Percentiles rank a stretch among this genome's conserved stretches.
phyloP scores from a whole-genome alignment of 257 asterid genomes.

The Petrea volubilis region DNA sequence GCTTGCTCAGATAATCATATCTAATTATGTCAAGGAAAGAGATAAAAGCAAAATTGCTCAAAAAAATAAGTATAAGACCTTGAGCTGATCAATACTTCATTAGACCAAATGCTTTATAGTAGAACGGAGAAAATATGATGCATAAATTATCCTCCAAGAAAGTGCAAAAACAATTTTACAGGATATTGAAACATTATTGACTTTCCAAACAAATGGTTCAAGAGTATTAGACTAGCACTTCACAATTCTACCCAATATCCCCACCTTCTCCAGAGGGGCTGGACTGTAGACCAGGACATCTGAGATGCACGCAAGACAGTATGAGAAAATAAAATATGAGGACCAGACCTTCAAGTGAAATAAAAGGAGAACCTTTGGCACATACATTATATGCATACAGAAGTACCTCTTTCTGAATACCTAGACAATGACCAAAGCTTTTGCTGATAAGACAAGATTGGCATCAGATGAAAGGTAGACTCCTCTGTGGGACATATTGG shows the following conservation, averaged over 20 bases:
- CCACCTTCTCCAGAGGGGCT: background rate
- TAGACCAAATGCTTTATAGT: constrained; percentile 2
- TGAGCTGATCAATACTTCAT: constrained; percentile 7
- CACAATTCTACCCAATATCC: constrained; percentile 10
- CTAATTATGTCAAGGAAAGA: constrained; percentile 69
- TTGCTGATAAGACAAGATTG: constrained; percentile 14
- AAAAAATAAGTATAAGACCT: constrained; percentile 3
- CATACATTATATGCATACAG: background rate
- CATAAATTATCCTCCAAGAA: background rate
- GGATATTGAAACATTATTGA: constrained; percentile 4
- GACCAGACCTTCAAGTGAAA: background rate
- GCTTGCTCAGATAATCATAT: constrained; percentile 77
- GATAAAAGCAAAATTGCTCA: constrained; percentile 7
- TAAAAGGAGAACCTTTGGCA: background rate
- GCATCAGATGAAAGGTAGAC: background rate
- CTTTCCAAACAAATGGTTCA: constrained; percentile 14
- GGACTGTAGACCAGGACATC: constrained; percentile 8
- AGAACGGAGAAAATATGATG: constrained; percentile 1
- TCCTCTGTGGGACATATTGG: background rate
- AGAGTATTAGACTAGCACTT: background rate
- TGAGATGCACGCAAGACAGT: constrained; percentile 6
- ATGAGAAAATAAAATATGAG: constrained; percentile 7
- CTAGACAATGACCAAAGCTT: background rate
- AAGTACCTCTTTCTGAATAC: constrained; percentile 8
- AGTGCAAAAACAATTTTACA: constrained; percentile 3